Conservation (phyloP, 495 filamentous ascomycete genomes). For the Elasticomyces elasticus region DNA sequence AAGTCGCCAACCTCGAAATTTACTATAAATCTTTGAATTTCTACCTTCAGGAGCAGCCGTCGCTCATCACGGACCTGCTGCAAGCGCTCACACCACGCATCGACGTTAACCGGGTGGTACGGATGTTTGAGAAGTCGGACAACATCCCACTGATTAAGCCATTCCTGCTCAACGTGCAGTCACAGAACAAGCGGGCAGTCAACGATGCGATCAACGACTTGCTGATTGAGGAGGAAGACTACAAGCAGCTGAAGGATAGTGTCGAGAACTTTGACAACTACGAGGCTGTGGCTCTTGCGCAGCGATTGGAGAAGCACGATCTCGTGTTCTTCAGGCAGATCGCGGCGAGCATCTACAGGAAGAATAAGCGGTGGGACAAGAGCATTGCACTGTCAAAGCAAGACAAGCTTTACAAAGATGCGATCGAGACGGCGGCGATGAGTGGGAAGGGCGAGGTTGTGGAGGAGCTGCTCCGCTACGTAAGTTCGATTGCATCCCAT, state of each 20-base stretch:
- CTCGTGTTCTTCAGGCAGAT: slow-evolving; percentile 99
- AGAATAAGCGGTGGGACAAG: slow-evolving; percentile 99
- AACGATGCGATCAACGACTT: slow-evolving; percentile 98
- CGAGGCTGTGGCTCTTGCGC: slow-evolving; percentile 88
- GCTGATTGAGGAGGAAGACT: slow-evolving; percentile 96
- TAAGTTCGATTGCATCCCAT: slow-evolving; percentile 44
- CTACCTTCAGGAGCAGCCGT: slow-evolving; percentile 93
- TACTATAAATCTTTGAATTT: slow-evolving; percentile 97
- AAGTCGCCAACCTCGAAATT: slow-evolving; percentile 97
- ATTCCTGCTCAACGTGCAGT: slow-evolving; percentile 92
- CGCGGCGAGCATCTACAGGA: slow-evolving; percentile 95
- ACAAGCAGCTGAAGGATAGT: slow-evolving; percentile 96
- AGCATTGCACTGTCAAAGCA: slow-evolving; percentile 98
- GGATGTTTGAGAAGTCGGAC: slow-evolving; percentile 96
- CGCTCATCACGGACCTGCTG: slow-evolving; percentile 88
- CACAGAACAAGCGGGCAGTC: slow-evolving; percentile 94
- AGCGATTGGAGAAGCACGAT: slow-evolving; percentile 89
- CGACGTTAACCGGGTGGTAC: slow-evolving; percentile 95
- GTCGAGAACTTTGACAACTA: slow-evolving; percentile 99
- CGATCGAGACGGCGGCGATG: slow-evolving; percentile 96
- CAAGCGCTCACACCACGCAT: slow-evolving; percentile 85
- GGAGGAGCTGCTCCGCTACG: slow-evolving; percentile 90
- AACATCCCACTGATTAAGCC: slow-evolving; percentile 98
- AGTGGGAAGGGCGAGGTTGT: slow-evolving; percentile 84
- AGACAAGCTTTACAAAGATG: slow-evolving; percentile 99